phyloP scores from a whole-genome alignment of 257 asterid species.

The Solanum chmielewskii region DNA sequence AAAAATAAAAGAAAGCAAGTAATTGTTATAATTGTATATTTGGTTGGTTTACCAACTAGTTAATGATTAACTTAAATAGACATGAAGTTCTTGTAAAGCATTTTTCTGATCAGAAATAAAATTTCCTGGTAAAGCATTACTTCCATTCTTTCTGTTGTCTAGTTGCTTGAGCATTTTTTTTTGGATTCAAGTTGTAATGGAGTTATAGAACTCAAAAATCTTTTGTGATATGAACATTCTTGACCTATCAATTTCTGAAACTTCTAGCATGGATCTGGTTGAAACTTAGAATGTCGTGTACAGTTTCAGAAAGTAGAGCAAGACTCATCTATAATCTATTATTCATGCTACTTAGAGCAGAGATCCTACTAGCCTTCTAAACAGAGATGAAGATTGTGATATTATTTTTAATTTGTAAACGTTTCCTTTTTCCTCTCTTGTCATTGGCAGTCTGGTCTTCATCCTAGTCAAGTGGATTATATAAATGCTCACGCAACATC shows the following conservation, averaged over 20 bases:
- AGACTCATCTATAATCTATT: background rate
- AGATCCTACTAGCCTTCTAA: background rate
- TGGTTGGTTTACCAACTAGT: background rate
- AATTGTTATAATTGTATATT: background rate
- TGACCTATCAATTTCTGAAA: background rate
- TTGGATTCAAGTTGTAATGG: background rate
- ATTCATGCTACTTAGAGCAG: background rate
- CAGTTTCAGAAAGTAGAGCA: background rate
- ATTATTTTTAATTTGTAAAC: background rate
- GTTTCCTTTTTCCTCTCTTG: background rate
- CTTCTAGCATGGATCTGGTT: background rate
- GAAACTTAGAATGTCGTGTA: background rate
- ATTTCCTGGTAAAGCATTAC: background rate
- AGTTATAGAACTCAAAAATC: background rate
- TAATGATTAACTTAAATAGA: background rate
- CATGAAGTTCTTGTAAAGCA: background rate
- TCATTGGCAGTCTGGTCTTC: conserved; percentile 69
- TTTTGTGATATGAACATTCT: background rate
- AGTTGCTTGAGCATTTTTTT: background rate
- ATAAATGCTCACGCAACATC: conserved; percentile 96
- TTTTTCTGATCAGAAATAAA: background rate
- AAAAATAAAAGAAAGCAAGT: background rate
- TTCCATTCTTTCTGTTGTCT: background rate
- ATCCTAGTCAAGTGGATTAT: conserved; percentile 76
- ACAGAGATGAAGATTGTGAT: background rate